These are phyloP conservation scores for Artemisia princeps DNA, from an alignment of 140 eudicot species.

Conservation along the genomic window DNA sequence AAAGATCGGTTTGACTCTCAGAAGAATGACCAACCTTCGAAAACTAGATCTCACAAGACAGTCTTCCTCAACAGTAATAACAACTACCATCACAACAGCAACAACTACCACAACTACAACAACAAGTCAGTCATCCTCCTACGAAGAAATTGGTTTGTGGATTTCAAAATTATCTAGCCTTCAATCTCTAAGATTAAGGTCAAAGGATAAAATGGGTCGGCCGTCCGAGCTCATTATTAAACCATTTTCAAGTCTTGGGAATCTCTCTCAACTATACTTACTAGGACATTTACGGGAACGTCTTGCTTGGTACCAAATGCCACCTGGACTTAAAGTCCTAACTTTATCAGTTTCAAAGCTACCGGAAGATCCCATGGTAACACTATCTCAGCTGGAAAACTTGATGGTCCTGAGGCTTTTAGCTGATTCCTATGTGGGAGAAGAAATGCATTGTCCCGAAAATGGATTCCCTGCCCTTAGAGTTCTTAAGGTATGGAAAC, in stretches of 20 bases:
- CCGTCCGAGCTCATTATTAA: conserved; percentile 34
- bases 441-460: conserved; percentile 26
- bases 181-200: conserved; percentile 35
- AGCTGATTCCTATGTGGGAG: conserved; percentile 38
- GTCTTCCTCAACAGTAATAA: conserved; percentile 16
- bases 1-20: conserved; percentile 30
- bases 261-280: conserved; percentile 40
- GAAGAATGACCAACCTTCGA: conserved; percentile 36
- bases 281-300: conserved; percentile 32
- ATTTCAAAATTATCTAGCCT: conserved; percentile 22
- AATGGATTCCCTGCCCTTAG: conserved; percentile 32
- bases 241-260: conserved; percentile 30
- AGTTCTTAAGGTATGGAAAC: conserved; percentile 53
- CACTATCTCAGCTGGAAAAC: conserved; percentile 36
- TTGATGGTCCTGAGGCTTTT: conserved; percentile 50
- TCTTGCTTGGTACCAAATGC: conserved; percentile 29
- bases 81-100: conserved; percentile 17
- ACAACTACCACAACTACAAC: conserved; percentile 19
- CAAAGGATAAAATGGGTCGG: conserved; percentile 38
- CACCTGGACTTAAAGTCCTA: conserved; percentile 43
- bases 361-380: conserved; percentile 47
- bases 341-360: conserved; percentile 51
- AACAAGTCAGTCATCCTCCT: conserved; percentile 24
- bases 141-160: conserved; percentile 29
- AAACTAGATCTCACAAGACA: conserved; percentile 45